Evolutionary conservation across 2,329 filamentous ascomycete species (phyloP).

Genomic region (Penicillium capsulatum): DNA sequence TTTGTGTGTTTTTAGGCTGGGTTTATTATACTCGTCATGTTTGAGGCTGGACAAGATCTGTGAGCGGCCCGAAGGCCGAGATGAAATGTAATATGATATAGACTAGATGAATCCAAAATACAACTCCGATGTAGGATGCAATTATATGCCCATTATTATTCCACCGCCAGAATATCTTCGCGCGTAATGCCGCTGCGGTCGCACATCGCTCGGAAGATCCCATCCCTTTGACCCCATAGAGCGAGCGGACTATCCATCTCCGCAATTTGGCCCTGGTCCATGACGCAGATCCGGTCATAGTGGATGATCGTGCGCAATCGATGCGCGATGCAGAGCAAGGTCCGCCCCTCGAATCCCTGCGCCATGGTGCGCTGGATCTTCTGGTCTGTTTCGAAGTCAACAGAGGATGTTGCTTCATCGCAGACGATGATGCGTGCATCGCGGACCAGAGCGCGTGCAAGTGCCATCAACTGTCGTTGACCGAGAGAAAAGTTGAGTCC

Average conservation of each 20-base stretch:
- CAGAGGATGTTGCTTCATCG: slow-evolving; percentile 88
- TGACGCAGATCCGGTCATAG: slow-evolving; percentile 94
- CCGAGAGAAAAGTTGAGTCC: slow-evolving; percentile 94
- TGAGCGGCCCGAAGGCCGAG: too few relatives aligned
- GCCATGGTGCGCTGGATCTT: slow-evolving; percentile 92
- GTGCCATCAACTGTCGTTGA: slow-evolving; percentile 90
- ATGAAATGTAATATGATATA: too few relatives aligned
- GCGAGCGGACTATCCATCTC: slow-evolving; percentile 75
- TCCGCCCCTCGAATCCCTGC: slow-evolving; percentile 77
- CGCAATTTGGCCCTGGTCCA: slow-evolving; percentile 83
- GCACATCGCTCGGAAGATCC: slow-evolving; percentile 87
- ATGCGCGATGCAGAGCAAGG: slow-evolving; percentile 88
- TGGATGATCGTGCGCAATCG: slow-evolving; percentile 85
- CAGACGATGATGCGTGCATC: slow-evolving; percentile 89
- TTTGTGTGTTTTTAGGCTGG: too few relatives aligned
- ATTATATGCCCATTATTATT: slow-evolving; percentile 4
- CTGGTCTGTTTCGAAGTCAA: slow-evolving; percentile 94
- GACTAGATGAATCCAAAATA: too few relatives aligned
- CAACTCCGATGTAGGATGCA: too few relatives aligned
- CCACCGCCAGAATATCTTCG: slow-evolving; percentile 34
- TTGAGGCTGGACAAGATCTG: too few relatives aligned
- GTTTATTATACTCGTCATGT: too few relatives aligned
- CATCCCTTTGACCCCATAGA: slow-evolving; percentile 64
- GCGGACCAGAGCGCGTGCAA: slow-evolving; percentile 84
- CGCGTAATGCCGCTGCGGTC: slow-evolving; percentile 71